Conservation (phyloP, 2,329 filamentous ascomycete species). For the Gremmenia infestans region DNA sequence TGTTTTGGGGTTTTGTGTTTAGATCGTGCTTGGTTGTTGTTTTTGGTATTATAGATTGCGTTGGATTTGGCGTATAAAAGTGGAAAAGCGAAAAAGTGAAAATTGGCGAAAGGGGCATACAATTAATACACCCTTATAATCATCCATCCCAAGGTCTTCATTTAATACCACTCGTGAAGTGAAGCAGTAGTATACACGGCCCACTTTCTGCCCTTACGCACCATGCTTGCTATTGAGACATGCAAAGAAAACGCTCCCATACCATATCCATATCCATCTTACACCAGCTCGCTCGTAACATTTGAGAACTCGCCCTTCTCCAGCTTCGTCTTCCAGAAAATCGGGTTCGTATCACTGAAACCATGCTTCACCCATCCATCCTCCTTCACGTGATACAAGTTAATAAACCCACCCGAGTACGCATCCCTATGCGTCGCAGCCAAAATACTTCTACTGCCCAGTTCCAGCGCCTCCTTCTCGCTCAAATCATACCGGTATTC, state of each 20-base stretch:
- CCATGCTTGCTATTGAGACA: constrained; percentile 31
- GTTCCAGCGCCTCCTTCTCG: constrained; percentile 82
- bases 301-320: constrained; percentile 90
- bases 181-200: constrained; percentile 30
- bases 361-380: constrained; percentile 98
- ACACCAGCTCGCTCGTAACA: constrained; percentile 31
- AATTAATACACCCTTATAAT: too few species aligned
- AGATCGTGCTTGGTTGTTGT: too few species aligned
- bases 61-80: too few species aligned
- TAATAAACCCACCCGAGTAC: constrained; percentile 98
- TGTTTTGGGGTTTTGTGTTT: too few species aligned
- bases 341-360: constrained; percentile 96
- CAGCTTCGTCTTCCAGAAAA: constrained; percentile 99
- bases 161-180: constrained; percentile 15
- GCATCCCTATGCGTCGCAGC: constrained; percentile 96
- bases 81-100: too few species aligned
- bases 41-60: too few species aligned
- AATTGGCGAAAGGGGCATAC: too few species aligned
- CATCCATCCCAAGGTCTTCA: neutral
- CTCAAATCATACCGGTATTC: constrained; percentile 88
- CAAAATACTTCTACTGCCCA: constrained; percentile 87
- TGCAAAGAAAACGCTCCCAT: constrained; percentile 21
- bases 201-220: constrained; percentile 14
- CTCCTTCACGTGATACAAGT: constrained; percentile 98
- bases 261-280: constrained; percentile 13